Percentiles rank a stretch among this genome's conserved stretches.
phyloP scores from a whole-genome alignment of 768 basidiomycete genomes.

The Panellus pusillus region DNA sequence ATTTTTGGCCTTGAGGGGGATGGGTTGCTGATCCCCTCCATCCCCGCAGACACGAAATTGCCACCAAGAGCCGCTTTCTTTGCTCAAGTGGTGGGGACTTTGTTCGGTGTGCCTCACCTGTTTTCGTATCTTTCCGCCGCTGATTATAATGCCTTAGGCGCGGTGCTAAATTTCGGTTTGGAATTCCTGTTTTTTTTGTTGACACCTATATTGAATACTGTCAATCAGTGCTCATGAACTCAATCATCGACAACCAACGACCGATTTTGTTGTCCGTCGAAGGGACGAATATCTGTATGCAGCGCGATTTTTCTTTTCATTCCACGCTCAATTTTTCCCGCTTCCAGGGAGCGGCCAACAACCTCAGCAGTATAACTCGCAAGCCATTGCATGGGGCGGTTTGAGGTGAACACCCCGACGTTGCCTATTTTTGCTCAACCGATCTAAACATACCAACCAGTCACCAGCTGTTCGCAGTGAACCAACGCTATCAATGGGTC shows the following conservation, averaged over 20 bases:
- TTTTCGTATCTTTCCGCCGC: background rate
- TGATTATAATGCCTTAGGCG: conserved; percentile 18
- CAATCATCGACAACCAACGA: conserved; percentile 51
- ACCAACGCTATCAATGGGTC: conserved; percentile 50
- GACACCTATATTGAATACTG: conserved; percentile 6
- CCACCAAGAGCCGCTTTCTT: conserved; percentile 50
- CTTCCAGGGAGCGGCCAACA: conserved; percentile 43
- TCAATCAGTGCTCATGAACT: conserved; percentile 53
- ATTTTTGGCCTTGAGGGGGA: background rate
- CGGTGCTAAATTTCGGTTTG: conserved; percentile 45
- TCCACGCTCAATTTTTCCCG: background rate
- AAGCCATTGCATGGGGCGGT: conserved; percentile 54
- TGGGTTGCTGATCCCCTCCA: background rate
- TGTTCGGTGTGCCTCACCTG: conserved; percentile 33
- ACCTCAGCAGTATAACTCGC: conserved; percentile 50
- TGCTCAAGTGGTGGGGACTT: conserved; percentile 48
- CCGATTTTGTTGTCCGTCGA: conserved; percentile 53
- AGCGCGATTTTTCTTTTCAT: background rate
- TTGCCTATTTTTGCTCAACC: conserved; percentile 18
- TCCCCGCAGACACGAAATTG: conserved; percentile 41
- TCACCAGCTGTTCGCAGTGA: conserved; percentile 42
- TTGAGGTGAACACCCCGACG: conserved; percentile 29
- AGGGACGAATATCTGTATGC: conserved; percentile 50
- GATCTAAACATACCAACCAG: conserved; percentile 17
- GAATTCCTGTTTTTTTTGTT: background rate